Conservation (phyloP, 345 rosid species). For the Arabidopsis thaliana region DNA sequence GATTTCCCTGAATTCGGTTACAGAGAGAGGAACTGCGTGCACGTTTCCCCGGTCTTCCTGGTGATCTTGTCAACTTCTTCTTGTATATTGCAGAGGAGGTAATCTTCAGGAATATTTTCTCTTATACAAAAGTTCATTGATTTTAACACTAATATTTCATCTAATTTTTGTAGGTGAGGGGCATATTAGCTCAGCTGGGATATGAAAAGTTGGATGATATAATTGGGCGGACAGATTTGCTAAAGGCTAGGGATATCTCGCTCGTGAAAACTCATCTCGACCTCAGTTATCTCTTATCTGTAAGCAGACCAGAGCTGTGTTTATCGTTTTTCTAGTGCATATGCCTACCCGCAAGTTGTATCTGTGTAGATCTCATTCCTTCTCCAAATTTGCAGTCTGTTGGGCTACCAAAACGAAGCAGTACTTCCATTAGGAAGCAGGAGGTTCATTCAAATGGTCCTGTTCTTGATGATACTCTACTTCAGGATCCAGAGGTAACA, state of each 20-base stretch:
- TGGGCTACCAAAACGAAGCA: slow-evolving; percentile 89
- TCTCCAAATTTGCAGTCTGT: slow-evolving; percentile 58
- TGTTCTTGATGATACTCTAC: slow-evolving; percentile 81
- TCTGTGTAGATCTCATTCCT: slow-evolving; percentile 22
- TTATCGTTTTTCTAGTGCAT: slow-evolving; percentile 15
- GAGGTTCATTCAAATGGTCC: slow-evolving; percentile 87
- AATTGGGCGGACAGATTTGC: slow-evolving; percentile 82
- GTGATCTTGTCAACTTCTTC: slow-evolving; percentile 96
- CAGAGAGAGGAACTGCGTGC: slow-evolving; percentile 98
- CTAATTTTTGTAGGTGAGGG: slow-evolving; percentile 71
- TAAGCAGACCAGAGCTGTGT: slow-evolving; percentile 43
- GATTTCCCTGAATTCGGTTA: slow-evolving; percentile 21
- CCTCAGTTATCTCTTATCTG: slow-evolving; percentile 76
- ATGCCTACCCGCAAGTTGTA: slow-evolving; percentile 6
- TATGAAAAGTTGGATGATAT: slow-evolving; percentile 89
- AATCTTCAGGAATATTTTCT: slow-evolving; percentile 20
- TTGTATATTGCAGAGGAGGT: slow-evolving; percentile 99
- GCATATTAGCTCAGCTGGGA: slow-evolving; percentile 90
- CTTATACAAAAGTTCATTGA: neutral
- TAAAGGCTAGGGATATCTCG: slow-evolving; percentile 86
- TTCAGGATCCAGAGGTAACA: slow-evolving; percentile 86
- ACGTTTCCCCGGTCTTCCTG: slow-evolving; percentile 98
- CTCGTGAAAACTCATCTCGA: slow-evolving; percentile 97
- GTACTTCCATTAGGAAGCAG: slow-evolving; percentile 88
- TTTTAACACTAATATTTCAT: slow-evolving; percentile 14